Percentiles rank a stretch among this genome's conserved stretches.
Evolutionary conservation across 2,329 filamentous ascomycete species (phyloP).

Genomic region (Penicillium verrucosum): DNA sequence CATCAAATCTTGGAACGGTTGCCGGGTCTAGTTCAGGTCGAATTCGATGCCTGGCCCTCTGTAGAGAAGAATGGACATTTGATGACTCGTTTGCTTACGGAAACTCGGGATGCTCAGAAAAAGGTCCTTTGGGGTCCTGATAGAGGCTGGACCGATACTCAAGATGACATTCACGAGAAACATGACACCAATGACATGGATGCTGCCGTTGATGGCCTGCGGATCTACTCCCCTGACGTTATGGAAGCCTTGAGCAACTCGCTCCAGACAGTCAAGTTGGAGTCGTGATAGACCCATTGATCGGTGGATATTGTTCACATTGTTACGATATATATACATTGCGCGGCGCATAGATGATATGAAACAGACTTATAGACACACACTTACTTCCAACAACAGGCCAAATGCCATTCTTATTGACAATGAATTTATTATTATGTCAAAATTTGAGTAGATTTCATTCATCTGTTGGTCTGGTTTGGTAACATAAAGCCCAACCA

Average conservation of each 20-base stretch:
- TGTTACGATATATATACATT: constrained; percentile 15
- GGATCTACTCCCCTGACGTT: constrained; percentile 4
- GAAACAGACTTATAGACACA: not conserved
- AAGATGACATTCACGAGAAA: constrained; percentile 17
- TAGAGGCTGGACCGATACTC: constrained; percentile 37
- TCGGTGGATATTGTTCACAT: not conserved
- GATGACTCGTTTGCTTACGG: constrained; percentile 47
- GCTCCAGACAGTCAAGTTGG: constrained; percentile 14
- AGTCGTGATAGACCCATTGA: constrained; percentile 5
- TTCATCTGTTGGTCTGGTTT: constrained; percentile 7
- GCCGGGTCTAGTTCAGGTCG: constrained; percentile 48
- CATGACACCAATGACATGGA: constrained; percentile 11
- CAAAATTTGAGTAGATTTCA: not conserved
- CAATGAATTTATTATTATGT: not conserved
- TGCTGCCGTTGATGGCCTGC: constrained; percentile 14
- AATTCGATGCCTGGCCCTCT: constrained; percentile 57
- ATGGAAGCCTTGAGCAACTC: constrained; percentile 15
- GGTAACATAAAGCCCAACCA: not conserved
- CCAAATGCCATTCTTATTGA: not conserved
- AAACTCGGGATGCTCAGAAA: constrained; percentile 33
- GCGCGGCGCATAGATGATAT: constrained; percentile 7
- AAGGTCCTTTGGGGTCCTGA: constrained; percentile 41
- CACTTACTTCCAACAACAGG: not conserved
- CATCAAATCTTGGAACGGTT: constrained; percentile 49
- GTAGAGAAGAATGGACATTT: constrained; percentile 52